Evolutionary conservation across 2,329 filamentous ascomycete genomes (phyloP).

Genomic region (Rutstroemia sp.): DNA sequence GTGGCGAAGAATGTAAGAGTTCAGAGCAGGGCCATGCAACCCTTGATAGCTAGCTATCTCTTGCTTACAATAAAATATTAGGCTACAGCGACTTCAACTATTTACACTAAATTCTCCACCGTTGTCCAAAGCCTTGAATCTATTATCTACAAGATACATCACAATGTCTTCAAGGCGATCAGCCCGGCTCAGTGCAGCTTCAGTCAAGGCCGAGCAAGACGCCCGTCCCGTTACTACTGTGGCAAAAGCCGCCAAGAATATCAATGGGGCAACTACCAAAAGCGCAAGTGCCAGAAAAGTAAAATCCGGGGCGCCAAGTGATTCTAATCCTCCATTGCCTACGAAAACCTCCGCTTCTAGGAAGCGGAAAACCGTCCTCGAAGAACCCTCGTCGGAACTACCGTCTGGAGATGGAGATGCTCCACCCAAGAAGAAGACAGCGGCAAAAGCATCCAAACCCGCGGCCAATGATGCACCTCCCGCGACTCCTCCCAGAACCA

Average conservation of each 20-base stretch:
- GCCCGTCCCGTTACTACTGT: background rate
- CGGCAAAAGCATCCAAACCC: background rate
- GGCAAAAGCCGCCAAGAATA: background rate
- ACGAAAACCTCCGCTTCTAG: background rate
- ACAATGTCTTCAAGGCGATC: conserved; percentile 26
- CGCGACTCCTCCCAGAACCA: conserved; percentile 12
- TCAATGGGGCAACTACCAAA: conserved; percentile 2
- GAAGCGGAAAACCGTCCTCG: conserved; percentile 22
- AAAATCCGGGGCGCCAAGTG: background rate
- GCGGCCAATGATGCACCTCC: background rate
- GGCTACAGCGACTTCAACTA: conserved; percentile 12
- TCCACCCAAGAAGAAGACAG: background rate
- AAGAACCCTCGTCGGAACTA: background rate
- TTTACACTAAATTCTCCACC: background rate
- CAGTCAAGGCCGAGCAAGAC: conserved; percentile 11
- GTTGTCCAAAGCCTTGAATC: background rate
- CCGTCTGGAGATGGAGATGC: background rate
- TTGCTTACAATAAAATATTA: conserved; percentile 9
- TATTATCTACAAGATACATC: conserved; percentile 6
- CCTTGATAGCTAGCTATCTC: background rate
- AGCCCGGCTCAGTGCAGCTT: conserved; percentile 20
- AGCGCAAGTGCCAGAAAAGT: background rate
- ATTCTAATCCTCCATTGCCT: background rate
- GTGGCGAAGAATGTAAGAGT: too few species aligned
- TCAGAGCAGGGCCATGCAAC: background rate